phyloP scores from a whole-genome alignment of 768 basidiomycete genomes.

The Cystobasidium ongulense region DNA sequence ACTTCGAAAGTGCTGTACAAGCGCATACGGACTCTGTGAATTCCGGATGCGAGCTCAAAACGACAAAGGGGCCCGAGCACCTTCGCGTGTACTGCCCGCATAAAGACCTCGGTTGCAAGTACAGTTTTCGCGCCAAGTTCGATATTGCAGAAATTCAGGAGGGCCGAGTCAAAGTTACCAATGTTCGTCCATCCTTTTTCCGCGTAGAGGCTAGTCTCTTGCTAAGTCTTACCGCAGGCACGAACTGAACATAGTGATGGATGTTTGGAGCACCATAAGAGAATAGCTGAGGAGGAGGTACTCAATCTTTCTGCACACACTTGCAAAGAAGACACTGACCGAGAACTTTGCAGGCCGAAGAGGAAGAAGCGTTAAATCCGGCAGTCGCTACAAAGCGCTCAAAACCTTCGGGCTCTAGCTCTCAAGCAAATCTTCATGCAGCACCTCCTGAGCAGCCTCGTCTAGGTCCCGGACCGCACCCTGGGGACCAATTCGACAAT shows the following conservation, averaged over 20 bases:
- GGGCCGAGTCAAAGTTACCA: slow-evolving; percentile 2
- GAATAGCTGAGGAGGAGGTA: not conserved
- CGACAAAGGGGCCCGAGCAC: not conserved
- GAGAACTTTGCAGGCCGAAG: not conserved
- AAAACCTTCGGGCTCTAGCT: too few species aligned
- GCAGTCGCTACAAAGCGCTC: not conserved
- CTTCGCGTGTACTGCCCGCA: slow-evolving; percentile 3
- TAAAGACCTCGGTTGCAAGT: slow-evolving; percentile 1
- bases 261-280: not conserved
- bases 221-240: not conserved
- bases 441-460: not conserved
- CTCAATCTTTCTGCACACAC: not conserved
- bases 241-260: not conserved
- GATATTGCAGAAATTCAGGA: not conserved
- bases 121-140: slow-evolving; percentile 2
- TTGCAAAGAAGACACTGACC: not conserved
- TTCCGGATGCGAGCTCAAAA: slow-evolving; percentile 9
- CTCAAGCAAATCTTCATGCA: not conserved
- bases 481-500: not conserved
- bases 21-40: slow-evolving; percentile 6
- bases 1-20: not conserved
- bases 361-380: not conserved
- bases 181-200: not conserved
- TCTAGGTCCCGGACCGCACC: not conserved
- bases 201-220: not conserved